A percentile compares a stretch with the other conserved stretches of the same genome.
Conservation (phyloP, 2,329 filamentous ascomycete genomes). For the Tothia fuscella region DNA sequence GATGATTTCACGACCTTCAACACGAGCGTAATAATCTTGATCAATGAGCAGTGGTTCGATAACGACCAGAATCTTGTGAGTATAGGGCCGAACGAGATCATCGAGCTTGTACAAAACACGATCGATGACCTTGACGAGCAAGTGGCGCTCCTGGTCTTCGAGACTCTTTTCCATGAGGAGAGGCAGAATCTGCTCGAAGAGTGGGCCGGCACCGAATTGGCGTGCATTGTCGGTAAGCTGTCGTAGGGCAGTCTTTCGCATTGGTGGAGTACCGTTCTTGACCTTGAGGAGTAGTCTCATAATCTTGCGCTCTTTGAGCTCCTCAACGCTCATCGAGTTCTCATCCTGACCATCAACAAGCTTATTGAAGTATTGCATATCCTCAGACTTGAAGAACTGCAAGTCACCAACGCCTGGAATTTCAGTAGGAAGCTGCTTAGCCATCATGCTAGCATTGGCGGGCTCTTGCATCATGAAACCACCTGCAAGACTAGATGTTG, state of each 20-base stretch:
- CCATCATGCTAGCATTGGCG: constrained; percentile 67
- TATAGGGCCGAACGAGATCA: constrained; percentile 87
- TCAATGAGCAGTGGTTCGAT: constrained; percentile 99
- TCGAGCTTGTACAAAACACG: constrained; percentile 97
- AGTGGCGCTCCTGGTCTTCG: constrained; percentile 94
- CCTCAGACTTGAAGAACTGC: constrained; percentile 96
- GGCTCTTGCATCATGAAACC: constrained; percentile 98
- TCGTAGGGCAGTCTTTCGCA: constrained; percentile 94
- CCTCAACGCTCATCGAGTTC: constrained; percentile 81
- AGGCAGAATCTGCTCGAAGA: constrained; percentile 96
- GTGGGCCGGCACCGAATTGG: constrained; percentile 82
- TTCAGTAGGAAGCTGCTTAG: constrained; percentile 86
- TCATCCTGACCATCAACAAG: constrained; percentile 90
- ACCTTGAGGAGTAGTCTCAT: constrained; percentile 95
- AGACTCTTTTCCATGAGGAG: constrained; percentile 96
- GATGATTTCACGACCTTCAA: constrained; percentile 97
- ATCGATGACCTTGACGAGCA: constrained; percentile 98
- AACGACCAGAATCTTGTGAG: constrained; percentile 96
- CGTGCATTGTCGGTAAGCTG: constrained; percentile 96
- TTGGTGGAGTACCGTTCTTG: constrained; percentile 97
- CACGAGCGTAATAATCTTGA: constrained; percentile 97
- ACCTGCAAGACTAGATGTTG: constrained; percentile 45
- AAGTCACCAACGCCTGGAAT: constrained; percentile 93
- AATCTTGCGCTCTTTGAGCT: constrained; percentile 95
- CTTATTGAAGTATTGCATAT: constrained; percentile 98